phyloP scores from a whole-genome alignment of 495 filamentous ascomycete genomes.

The Aspergillus hancockii region DNA sequence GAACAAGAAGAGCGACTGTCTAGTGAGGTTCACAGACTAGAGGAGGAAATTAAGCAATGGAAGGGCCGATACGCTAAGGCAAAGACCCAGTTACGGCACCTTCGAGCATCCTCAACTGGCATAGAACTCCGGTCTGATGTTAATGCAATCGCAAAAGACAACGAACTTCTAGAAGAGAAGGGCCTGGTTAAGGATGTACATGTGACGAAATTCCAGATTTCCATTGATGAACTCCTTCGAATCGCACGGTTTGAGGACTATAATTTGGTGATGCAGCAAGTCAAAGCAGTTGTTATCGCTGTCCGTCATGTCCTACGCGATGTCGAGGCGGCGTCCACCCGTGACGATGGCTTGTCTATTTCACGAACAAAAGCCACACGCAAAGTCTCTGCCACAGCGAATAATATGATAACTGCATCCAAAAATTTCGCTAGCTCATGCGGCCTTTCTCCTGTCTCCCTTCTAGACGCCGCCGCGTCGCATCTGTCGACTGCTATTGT shows the following conservation, averaged over 20 bases:
- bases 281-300: conserved; percentile 78
- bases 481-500: conserved; percentile 84
- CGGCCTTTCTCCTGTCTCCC: conserved; percentile 89
- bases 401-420: conserved; percentile 90
- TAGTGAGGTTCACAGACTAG: conserved; percentile 68
- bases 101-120: conserved; percentile 78
- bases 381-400: conserved; percentile 84
- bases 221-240: conserved; percentile 89
- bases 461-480: conserved; percentile 93
- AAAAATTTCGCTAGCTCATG: conserved; percentile 82
- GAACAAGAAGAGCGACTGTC: conserved; percentile 80
- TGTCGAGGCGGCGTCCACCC: conserved; percentile 58
- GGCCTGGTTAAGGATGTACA: conserved; percentile 88
- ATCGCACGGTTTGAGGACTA: conserved; percentile 72
- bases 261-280: conserved; percentile 68
- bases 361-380: conserved; percentile 67
- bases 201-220: conserved; percentile 92
- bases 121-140: conserved; percentile 66
- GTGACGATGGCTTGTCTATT: conserved; percentile 41
- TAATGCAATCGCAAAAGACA: conserved; percentile 62
- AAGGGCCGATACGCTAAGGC: conserved; percentile 82
- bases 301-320: conserved; percentile 81
- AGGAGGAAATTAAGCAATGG: conserved; percentile 84
- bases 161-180: conserved; percentile 67
- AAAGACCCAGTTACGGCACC: conserved; percentile 79